A percentile compares a stretch with the other conserved stretches of the same genome.
Conservation (phyloP, 805 yeast species). For the Sugiyamaella americana region DNA sequence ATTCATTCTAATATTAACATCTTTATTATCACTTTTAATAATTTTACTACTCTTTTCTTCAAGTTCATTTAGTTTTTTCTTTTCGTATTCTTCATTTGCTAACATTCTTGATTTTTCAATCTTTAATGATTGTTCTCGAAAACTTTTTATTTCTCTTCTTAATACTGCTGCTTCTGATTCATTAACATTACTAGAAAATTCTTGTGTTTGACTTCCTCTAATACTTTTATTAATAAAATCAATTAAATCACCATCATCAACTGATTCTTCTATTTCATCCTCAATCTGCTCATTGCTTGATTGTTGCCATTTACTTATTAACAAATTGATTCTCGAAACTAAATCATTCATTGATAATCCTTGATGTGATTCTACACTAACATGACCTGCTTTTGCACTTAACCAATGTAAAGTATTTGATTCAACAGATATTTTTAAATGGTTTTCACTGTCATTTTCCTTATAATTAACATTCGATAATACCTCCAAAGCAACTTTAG, state of each 20-base stretch:
- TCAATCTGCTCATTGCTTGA: background rate
- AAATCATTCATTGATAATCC: constrained; percentile 5
- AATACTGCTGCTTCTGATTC: constrained; percentile 9
- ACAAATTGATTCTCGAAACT: background rate
- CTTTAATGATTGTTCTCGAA: constrained; percentile 18
- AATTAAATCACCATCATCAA: constrained; percentile 2
- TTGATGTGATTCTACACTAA: background rate
- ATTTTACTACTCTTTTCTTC: constrained; percentile 11
- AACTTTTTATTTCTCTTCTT: constrained; percentile 19
- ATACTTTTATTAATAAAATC: constrained; percentile 1
- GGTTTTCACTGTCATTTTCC: background rate
- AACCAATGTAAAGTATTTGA: constrained; percentile 13
- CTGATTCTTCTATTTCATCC: background rate
- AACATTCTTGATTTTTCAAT: constrained; percentile 14
- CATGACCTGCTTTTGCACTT: background rate
- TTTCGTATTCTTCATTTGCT: constrained; percentile 15
- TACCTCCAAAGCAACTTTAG: constrained; percentile 18
- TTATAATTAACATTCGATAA: constrained; percentile 13
- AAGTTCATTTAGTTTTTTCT: constrained; percentile 11
- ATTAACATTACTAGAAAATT: constrained; percentile 5
- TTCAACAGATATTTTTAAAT: constrained; percentile 8
- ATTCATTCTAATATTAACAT: background rate
- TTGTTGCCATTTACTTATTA: constrained; percentile 1
- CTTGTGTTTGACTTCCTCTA: constrained; percentile 8
- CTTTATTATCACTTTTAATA: constrained; percentile 1